Evolutionary conservation across 345 rosid genomes (phyloP), one percentile per base, ranked within the genome.

Genomic region (Syzygium jambos): DNA sequence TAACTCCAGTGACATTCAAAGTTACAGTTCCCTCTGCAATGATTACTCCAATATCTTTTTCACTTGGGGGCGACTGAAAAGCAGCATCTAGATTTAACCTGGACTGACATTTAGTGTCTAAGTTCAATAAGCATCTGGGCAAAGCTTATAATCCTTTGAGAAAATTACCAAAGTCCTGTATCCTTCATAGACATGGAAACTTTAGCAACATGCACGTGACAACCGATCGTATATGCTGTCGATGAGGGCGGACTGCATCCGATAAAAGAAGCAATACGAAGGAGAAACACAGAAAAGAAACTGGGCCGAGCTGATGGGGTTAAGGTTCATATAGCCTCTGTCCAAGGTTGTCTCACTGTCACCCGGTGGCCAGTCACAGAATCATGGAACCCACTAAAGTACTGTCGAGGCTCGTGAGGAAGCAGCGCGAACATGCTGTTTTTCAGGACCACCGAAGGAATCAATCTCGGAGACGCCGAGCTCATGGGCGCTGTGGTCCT

Each of bases 341-440:
- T 84, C 85, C 85, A 56, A 56, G 53, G 77, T 85, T 85, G 86
- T 85, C 52, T 51, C 34, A 38, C 22, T 38, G 49, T 73, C 27
- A 73, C 82, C 82, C 19, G 49, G 82, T 21, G 25, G 49, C 82
- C 49, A 38, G 7, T 38, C 6, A 19, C 82, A 22, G 21, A 85
- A 85, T 85, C 86, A 85, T 85, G 86, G 86, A 55, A 85, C 51
- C 68, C 86, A 85, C 86, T 38, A 73, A 17, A 34, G 82, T 10
- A 73, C 19, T 19, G 82, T 38, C 82, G 82, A 38, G 82, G 25
- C 27, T 73, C 49, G 82, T 38, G 82, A 73, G 82, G 82, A 34
- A 73, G 82, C 9, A 38, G 82, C 82, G 38, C 3, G 82, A 19
- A 73, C 82, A 23, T 38, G 82, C 82, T 34, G 38, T 38, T 73